Evolutionary conservation across 78 protist genomes (phyloP).

Genomic region (Speleostelium caveatum): DNA sequence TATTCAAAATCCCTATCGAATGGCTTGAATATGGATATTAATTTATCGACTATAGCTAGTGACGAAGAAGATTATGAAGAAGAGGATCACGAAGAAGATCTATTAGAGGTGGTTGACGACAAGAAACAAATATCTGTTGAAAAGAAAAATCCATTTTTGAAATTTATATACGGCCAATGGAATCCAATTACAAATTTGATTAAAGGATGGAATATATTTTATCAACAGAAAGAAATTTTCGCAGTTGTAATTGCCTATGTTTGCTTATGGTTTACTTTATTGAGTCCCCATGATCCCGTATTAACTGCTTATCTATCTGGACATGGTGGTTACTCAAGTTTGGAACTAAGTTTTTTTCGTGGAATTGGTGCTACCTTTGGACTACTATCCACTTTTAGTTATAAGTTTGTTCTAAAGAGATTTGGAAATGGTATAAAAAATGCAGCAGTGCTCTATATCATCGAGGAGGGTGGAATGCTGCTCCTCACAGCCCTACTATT

Average conservation of each 20-base stretch:
- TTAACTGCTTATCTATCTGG: conserved; percentile 48
- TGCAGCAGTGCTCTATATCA: neutral
- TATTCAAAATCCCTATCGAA: neutral
- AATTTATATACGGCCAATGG: conserved; percentile 8
- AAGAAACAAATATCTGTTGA: neutral
- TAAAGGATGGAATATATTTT: conserved; percentile 40
- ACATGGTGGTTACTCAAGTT: conserved; percentile 1
- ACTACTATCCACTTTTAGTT: conserved; percentile 1
- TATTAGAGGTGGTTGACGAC: neutral
- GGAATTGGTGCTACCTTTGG: conserved; percentile 51
- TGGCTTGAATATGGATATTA: conserved; percentile 5
- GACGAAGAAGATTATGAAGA: neutral
- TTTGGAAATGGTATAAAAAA: neutral
- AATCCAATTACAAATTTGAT: conserved; percentile 61
- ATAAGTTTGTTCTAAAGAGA: neutral
- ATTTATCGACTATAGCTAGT: neutral
- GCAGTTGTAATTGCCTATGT: conserved; percentile 12
- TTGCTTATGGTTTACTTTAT: conserved; percentile 33
- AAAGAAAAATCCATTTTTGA: neutral
- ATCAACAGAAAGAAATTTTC: conserved; percentile 9
- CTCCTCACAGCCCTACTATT: conserved; percentile 8
- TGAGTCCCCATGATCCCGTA: conserved; percentile 62
- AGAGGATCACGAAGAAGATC: neutral
- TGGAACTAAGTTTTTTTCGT: conserved; percentile 9
- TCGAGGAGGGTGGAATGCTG: conserved; percentile 16